Evolutionary conservation across 1,284 basidiomycete species (phyloP), one percentile per base, ranked within the genome.

Genomic region (Boletellus dicymbophilus): DNA sequence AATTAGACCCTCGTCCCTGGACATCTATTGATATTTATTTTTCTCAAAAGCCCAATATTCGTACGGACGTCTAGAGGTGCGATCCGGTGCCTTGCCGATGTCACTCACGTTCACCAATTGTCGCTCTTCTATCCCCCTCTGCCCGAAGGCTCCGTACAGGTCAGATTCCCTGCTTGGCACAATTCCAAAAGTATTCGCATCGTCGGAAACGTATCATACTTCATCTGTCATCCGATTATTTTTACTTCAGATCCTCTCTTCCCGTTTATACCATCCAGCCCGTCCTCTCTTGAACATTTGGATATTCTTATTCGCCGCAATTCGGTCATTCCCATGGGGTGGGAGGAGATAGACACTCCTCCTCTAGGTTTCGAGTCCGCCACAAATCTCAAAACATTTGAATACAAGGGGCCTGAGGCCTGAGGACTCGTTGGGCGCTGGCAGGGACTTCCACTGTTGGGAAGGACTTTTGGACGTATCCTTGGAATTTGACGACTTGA

Each of bases 121-220:
- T n/a, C n/a, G n/a, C n/a, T n/a, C n/a, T n/a, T n/a, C n/a, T n/a
- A n/a, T n/a, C n/a, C n/a, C n/a, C n/a, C n/a, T n/a, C n/a, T n/a
- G n/a, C n/a, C n/a, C n/a, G n/a, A n/a, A n/a, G n/a, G n/a, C n/a
- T n/a, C n/a, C n/a, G n/a, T n/a, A n/a, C n/a, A n/a, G n/a, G n/a
- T n/a, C n/a, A n/a, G n/a, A n/a, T n/a, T n/a, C n/a, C n/a, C n/a
- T 58, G 10, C 44, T 61, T 7, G 49, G 43, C 10, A 25, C 49
- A 39, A 7, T 40, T 62, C 16, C 38, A 34, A n/a, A 30, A 11
- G 21, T 44, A 62, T 21, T 44, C 49, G 8, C 40, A 3, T 20
- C 60, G 54, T 8, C 62, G 60, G 53, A 56, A 48, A 18, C 15
- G 22, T 20, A 52, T 62, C 36, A 46, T 49, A 3, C 41, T 64